Conservation (phyloP, 805 yeast genomes). For the Teunomyces funiuensis region DNA sequence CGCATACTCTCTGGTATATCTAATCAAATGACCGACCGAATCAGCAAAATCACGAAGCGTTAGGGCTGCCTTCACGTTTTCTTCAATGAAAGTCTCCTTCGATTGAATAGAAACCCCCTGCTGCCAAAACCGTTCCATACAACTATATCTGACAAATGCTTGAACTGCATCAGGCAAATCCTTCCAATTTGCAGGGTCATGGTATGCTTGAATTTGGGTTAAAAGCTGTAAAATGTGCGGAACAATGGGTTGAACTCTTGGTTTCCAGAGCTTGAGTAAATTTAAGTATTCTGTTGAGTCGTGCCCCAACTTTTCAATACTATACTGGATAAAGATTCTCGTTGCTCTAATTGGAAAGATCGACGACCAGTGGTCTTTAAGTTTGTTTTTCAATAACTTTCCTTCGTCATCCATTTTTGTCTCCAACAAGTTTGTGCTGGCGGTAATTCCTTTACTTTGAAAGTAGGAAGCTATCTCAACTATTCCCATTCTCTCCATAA, state of each 20-base stretch:
- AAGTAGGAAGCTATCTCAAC: constrained; percentile 92
- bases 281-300: constrained; percentile 71
- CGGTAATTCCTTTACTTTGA: constrained; percentile 75
- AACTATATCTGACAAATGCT: constrained; percentile 83
- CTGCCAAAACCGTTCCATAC: constrained; percentile 97
- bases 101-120: constrained; percentile 95
- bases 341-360: constrained; percentile 96
- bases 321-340: constrained; percentile 89
- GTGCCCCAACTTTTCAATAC: constrained; percentile 86
- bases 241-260: constrained; percentile 85
- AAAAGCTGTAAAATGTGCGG: constrained; percentile 87
- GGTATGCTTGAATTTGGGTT: constrained; percentile 90
- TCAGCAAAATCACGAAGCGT: constrained; percentile 96
- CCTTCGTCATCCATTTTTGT: constrained; percentile 93
- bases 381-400: constrained; percentile 63
- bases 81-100: constrained; percentile 90
- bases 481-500: constrained; percentile 95
- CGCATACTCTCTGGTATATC: constrained; percentile 96
- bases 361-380: constrained; percentile 90
- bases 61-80: constrained; percentile 89
- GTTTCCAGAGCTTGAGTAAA: constrained; percentile 81
- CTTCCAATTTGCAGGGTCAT: constrained; percentile 89
- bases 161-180: constrained; percentile 87
- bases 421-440: constrained; percentile 68
- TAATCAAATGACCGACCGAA: constrained; percentile 90